Evolutionary conservation across 2,329 filamentous ascomycete genomes (phyloP), one percentile per base, ranked within the genome.

Genomic region (Sarocladium oryzae): DNA sequence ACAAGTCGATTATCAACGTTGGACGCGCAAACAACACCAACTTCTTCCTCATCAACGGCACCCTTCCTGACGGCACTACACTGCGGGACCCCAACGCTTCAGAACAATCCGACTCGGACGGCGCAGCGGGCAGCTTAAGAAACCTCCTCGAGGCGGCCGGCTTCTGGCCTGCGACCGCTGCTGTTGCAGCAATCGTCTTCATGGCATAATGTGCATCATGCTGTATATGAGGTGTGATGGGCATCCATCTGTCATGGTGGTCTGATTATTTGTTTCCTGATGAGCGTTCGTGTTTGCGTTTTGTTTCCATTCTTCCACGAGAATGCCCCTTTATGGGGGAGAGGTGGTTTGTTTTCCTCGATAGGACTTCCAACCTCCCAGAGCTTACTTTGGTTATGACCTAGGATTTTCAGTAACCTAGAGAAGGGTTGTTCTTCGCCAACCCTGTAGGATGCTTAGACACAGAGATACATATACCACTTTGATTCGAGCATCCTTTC

Each of bases 11-110:
- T 2, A 76, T 88, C 52, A 76, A 72, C 11, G 77, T 91, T 1
- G 79, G 76, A 2, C 53, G 64, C 20, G 64, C 85, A 54, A 84
- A 88, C 52, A 81, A 81, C 48, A 85, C 76, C 1, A 68, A 68
- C 55, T 84, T 79, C 1, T 76, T 93, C 33, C 71, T 88, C 26
- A 69, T 92, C 63, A 89, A 90, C 63, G 88, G 88, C n/a, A 87
- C 85, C 0, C 69, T 92, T 3, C 79, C 83, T 26, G 85, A 86
- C 57, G 81, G 80, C 46, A 86, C 84, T 1, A 84, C 80, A 0
- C 73, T 76, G 1, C 54, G 70, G 4, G 50, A 56, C 32, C 73
- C 71, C 11, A 75, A 72, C 23, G 68, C 63, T 13, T 72, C 73
- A 1, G 63, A 66, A 49, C 63, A 73, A 7, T 63, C 67, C 45